These are phyloP conservation scores for Ensete glaucum DNA, from an alignment of 176 grass and related monocot species.

Conservation along the genomic window DNA sequence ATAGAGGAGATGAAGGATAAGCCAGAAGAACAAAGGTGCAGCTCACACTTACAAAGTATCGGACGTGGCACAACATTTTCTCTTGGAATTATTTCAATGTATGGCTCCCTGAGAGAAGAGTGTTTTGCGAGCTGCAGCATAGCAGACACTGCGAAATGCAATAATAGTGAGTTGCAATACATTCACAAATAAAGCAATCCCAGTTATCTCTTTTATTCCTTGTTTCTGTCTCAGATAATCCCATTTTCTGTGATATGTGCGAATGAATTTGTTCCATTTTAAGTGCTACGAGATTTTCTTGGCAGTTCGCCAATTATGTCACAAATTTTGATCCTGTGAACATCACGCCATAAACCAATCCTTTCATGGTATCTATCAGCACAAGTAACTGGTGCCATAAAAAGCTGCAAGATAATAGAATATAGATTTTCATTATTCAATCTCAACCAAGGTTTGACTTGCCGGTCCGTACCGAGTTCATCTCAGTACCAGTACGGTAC, in stretches of 20 bases:
- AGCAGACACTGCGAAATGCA: constrained; percentile 48
- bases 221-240: background rate
- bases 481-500: no score
- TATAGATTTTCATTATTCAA: background rate
- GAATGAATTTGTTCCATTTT: background rate
- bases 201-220: background rate
- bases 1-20: no score
- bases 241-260: background rate
- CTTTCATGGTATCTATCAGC: constrained; percentile 69
- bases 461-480: no score
- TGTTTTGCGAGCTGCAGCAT: constrained; percentile 83
- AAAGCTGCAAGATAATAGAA: constrained; percentile 57
- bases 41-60: constrained; percentile 42
- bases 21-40: constrained; percentile 6
- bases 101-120: constrained; percentile 69
- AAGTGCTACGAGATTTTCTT: background rate
- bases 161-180: background rate
- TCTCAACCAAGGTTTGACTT: no score
- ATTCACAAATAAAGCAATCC: background rate
- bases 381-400: constrained; percentile 87
- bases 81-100: constrained; percentile 79
- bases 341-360: constrained; percentile 90
- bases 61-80: constrained; percentile 96
- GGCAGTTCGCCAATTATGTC: background rate
- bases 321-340: constrained; percentile 80